phyloP scores from a whole-genome alignment of 371 early-diverging fungal species.

The Mortierella sp. region DNA sequence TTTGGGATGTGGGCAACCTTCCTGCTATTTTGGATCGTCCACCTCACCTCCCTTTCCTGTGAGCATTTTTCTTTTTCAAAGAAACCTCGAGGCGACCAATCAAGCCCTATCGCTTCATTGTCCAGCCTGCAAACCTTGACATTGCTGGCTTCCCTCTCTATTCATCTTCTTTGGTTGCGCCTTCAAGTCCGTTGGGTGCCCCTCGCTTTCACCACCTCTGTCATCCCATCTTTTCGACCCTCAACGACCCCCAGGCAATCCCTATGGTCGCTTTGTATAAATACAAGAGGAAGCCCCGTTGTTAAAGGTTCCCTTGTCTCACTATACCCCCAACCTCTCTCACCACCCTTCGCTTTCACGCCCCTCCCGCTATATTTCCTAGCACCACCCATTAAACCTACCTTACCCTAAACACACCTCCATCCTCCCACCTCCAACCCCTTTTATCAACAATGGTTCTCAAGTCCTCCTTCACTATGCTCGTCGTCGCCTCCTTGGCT shows the following conservation, averaged over 20 bases:
- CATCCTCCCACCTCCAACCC: background rate
- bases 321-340: slow-evolving; percentile 20
- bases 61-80: background rate
- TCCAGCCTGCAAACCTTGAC: background rate
- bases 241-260: background rate
- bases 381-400: slow-evolving; percentile 12
- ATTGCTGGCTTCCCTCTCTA: background rate
- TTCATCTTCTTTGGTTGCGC: background rate
- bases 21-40: slow-evolving; percentile 6
- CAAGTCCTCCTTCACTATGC: slow-evolving; percentile 47
- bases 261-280: slow-evolving; percentile 3
- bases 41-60: background rate
- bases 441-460: slow-evolving; percentile 36
- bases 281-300: slow-evolving; percentile 11
- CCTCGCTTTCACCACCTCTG: background rate
- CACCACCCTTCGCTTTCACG: background rate
- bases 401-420: background rate
- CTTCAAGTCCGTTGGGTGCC: background rate
- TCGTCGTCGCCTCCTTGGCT: slow-evolving; percentile 48
- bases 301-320: background rate
- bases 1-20: slow-evolving; percentile 5
- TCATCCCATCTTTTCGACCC: background rate
- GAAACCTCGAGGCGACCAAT: background rate
- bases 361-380: slow-evolving; percentile 16
- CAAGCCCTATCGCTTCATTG: background rate